Evolutionary conservation across 1,139 yeast genomes (phyloP), one percentile per base, ranked within the genome.

Genomic region (Yamadazyma dushanensis): DNA sequence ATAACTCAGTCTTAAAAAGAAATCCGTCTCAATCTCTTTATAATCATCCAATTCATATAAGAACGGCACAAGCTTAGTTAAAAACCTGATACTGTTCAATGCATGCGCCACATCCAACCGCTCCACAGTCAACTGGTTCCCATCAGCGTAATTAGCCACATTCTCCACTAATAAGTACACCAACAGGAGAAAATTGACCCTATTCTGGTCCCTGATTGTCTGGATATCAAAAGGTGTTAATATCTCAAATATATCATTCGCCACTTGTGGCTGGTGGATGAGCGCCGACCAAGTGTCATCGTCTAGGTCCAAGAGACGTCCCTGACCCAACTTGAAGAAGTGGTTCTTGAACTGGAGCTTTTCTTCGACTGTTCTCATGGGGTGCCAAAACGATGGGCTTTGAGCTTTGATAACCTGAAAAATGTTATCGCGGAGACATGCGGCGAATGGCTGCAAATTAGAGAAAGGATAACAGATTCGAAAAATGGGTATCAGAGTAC

Each of bases 291-390:
- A 87, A 56, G 66, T 81, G 1, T 57, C 50, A 42, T 78, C 79
- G 21, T 62, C 58, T 1, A 55, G 51, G 1, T 76, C 62, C 14
- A 82, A 69, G 16, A 73, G 50, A 26, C 67, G 53, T 7, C 75
- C 73, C 40, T 82, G 89, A 9, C 83, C 80, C 24, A 88, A 68
- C 46, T 72, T 69, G 52, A 75, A 72, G 46, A 88, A 73, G 47
- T 80, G 87, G 49, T 73, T 73, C 55, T 77, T 80, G 54, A 78
- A 76, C 38, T 70, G 65, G 23, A 76, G 62, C 48, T 73, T 82
- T 17, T 90, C 85, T 41, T 86, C 94, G 14, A 81, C 66, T 22
- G 83, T 75, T 31, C 83, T 89, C 95, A 86, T 86, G 26, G n/a
- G n/a, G n/a, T n/a, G n/a, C n/a, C n/a, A n/a, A n/a, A n/a, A n/a